Evolutionary conservation across 1,284 basidiomycete species (phyloP), one percentile per base, ranked within the genome.

Genomic region (Sanghuangporus baumii): DNA sequence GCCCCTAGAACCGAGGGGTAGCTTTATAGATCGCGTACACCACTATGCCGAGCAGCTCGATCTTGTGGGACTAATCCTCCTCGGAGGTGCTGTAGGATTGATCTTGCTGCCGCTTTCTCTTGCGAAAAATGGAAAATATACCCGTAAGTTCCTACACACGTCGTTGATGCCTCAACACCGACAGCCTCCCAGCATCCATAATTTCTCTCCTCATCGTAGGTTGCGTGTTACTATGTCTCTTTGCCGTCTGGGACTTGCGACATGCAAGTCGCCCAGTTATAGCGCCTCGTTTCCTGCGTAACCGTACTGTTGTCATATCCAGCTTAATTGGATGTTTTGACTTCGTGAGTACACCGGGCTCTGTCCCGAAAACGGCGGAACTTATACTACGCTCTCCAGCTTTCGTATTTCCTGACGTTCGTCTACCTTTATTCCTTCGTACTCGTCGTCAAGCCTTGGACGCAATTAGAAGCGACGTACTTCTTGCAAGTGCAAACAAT

Each of bases 41-140:
- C 66, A 70, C 9, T 70, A 73, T 38, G 74, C 74, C 1, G 71
- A 76, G 47, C 79, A 85, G 66, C 80, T 91, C 41, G 89, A 91
- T 67, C 65, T 87, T 48, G 69, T 87, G 23, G 91, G 90, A 3
- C 80, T 92, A n/a, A 41, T 85, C 36, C 79, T 92, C 41, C 79
- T 92, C 46, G 87, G 83, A 2, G 74, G 81, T 12, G 82, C 82
- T 0, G 74, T 87, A 37, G 79, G 82, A 2, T 75, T 89, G 14
- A 82, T 91, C 62, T 79, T 93, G 3, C 75, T 91, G 5, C 90
- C 90, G 1, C 74, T 91, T 31, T 88, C 88, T 0, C 75, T 91
- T 0, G 74, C 77, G 3, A 73, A 76, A 31, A 72, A 72, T 16
- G 79, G 79, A 1, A 74, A 74, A 4, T 74, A 74, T 9, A 81